Evolutionary conservation across 2,329 filamentous ascomycete genomes (phyloP).

Genomic region (Diplodia scrobiculata): DNA sequence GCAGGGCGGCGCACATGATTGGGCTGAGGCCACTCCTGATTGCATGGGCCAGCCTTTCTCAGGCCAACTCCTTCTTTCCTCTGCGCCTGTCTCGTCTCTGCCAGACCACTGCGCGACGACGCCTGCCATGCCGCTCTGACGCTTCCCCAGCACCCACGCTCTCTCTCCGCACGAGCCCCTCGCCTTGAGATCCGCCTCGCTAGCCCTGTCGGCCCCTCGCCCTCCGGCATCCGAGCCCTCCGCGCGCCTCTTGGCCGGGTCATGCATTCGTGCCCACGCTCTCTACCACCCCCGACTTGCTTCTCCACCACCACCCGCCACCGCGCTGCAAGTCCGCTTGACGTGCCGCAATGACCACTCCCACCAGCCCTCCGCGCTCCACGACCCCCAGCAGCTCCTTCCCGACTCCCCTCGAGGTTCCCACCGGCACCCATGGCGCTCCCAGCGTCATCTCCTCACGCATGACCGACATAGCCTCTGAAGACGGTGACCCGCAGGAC

Average conservation of each 20-base stretch:
- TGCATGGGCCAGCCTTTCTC: not conserved
- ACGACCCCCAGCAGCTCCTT: slow-evolving; percentile 31
- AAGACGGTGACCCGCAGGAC: slow-evolving; percentile 50
- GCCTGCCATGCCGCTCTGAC: slow-evolving; percentile 22
- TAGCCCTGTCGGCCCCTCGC: slow-evolving; percentile 3
- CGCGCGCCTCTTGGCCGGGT: slow-evolving; percentile 8
- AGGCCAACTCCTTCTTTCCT: slow-evolving; percentile 11
- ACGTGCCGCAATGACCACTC: slow-evolving; percentile 34
- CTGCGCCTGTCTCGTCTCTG: slow-evolving; percentile 11
- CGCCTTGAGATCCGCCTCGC: slow-evolving; percentile 4
- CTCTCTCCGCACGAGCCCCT: slow-evolving; percentile 23
- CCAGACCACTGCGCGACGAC: slow-evolving; percentile 1
- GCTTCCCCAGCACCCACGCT: slow-evolving; percentile 19
- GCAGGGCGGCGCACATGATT: slow-evolving; percentile 23
- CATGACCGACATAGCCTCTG: slow-evolving; percentile 64
- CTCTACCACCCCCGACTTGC: slow-evolving; percentile 29
- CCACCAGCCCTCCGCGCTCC: slow-evolving; percentile 40
- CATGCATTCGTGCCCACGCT: slow-evolving; percentile 28
- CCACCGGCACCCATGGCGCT: slow-evolving; percentile 12
- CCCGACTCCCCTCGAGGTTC: slow-evolving; percentile 33
- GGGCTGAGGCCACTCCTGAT: slow-evolving; percentile 15
- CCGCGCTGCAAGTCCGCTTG: slow-evolving; percentile 28
- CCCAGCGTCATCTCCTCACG: slow-evolving; percentile 34
- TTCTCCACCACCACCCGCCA: slow-evolving; percentile 32
- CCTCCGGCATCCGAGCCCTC: slow-evolving; percentile 17